Percentiles rank a stretch among this genome's conserved stretches.
Evolutionary conservation across 2,329 filamentous ascomycete species (phyloP).

Genomic region (Calonectria henricotiae): DNA sequence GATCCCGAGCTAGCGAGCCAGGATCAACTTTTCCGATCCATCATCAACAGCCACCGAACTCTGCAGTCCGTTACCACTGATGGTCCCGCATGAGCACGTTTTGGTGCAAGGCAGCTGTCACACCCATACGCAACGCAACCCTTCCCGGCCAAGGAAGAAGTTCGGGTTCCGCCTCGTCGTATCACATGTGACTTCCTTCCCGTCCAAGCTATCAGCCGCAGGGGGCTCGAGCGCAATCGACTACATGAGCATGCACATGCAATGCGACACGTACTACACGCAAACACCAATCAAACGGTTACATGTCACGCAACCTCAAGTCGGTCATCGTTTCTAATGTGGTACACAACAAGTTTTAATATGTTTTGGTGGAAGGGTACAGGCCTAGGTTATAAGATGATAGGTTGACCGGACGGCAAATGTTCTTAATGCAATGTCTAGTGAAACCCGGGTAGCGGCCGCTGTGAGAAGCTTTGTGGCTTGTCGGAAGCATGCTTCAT

Average conservation of each 20-base stretch:
- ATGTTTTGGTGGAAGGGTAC: conserved; percentile 1
- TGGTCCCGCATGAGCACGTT: conserved; percentile 34
- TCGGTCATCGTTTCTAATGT: conserved; percentile 4
- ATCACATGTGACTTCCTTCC: conserved; percentile 41
- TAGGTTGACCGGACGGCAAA: conserved; percentile 3
- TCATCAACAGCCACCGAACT: conserved; percentile 63
- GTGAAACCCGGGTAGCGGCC: conserved; percentile 15
- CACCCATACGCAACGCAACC: conserved; percentile 37
- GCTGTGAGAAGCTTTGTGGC: conserved; percentile 24
- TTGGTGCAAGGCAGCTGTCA: conserved; percentile 32
- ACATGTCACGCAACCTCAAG: conserved; percentile 12
- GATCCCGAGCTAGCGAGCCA: conserved; percentile 56
- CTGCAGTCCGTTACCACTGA: conserved; percentile 39
- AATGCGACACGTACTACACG: conserved; percentile 34
- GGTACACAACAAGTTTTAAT: conserved; percentile 16
- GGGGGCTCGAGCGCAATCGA: conserved; percentile 39
- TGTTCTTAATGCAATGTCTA: not conserved
- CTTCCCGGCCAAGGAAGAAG: conserved; percentile 17
- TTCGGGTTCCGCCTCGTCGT: conserved; percentile 37
- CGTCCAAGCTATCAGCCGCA: conserved; percentile 43
- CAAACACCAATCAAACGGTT: conserved; percentile 1
- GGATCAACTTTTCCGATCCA: conserved; percentile 63
- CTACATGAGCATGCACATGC: conserved; percentile 38
- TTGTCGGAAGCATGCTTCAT: conserved; percentile 15
- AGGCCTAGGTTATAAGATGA: conserved; percentile 13